Base-by-base conservation (phyloP, 108 stramenopile species). In the Nitzschia sp. region DNA sequence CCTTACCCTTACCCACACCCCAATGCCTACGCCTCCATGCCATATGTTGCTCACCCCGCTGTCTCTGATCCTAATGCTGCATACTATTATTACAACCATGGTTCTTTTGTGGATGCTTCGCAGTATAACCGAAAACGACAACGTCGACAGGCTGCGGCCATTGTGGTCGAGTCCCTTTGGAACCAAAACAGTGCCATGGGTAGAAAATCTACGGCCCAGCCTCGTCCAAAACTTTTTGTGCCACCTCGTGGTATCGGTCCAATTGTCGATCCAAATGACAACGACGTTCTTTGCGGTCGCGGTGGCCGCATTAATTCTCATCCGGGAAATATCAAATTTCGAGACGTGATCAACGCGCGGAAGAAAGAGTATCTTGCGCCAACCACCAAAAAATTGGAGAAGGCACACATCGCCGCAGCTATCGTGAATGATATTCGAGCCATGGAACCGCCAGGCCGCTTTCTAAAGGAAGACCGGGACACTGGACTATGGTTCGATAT, bases 221-320 rank as follows among this genome's bases (percentile, higher is more conserved):
- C 84, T 4, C 68, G 84, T 26, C 84, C 84, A 1, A 38, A 55
- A 5, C 17, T 81, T 2, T 34, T 45, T 1, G 49, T 85, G 31
- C 84, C 84, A 42, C 74, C 80, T 23, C 32, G 74, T 17, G 84
- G 84, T 13, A 85, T 85, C 59, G 84, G 80, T 6, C 80, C 84
- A 18, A 72, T 81, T 45, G 42, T 32, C 0, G 80, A 85, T 28
- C 80, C 77, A 11, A 81, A 85, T 60, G 58, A 66, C 24, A 85
- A 85, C 51, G 84, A 85, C 66, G 84, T 85, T 15, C 68, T 78
- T 2, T 78, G 70, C 32, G 70, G 77, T 60, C 81, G 95, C 30
- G 95, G 95, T 18, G 92, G 95, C 17, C 81, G 92, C 34, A 92
- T 93, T 82, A 96, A 96, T 66, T 79, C 86, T 61, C 95, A 96